Evolutionary conservation across 768 basidiomycete genomes (phyloP).

Genomic region (Suillus subaureus): DNA sequence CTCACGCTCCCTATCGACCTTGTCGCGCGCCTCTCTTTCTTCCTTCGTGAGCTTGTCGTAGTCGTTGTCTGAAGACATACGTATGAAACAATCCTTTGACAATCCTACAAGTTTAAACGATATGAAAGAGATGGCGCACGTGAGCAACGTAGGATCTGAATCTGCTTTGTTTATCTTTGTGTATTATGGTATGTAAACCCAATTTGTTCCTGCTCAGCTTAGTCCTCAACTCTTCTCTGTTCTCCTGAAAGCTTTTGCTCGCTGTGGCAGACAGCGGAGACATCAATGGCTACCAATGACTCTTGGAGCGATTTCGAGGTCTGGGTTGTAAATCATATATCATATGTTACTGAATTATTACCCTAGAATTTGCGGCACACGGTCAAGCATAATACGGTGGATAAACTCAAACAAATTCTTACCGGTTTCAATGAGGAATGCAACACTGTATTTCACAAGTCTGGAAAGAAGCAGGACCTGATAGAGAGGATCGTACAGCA

Average conservation of each 20-base stretch:
- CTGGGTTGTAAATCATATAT: conserved; percentile 24
- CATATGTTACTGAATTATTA: conserved; percentile 23
- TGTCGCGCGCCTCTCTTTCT: conserved; percentile 75
- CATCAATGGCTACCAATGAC: conserved; percentile 61
- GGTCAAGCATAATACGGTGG: conserved; percentile 80
- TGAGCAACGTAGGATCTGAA: conserved; percentile 17
- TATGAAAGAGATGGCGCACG: conserved; percentile 28
- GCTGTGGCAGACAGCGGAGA: conserved; percentile 7
- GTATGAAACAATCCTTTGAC: conserved; percentile 20
- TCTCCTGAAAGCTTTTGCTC: conserved; percentile 15
- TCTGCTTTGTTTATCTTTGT: conserved; percentile 35
- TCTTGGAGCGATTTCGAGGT: conserved; percentile 80
- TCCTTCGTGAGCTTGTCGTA: conserved; percentile 79
- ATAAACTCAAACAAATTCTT: conserved; percentile 82
- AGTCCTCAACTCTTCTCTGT: conserved; percentile 13
- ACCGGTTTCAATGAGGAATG: conserved; percentile 80
- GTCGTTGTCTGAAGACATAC: conserved; percentile 45
- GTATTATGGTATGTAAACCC: conserved; percentile 25
- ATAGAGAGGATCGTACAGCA: conserved; percentile 70
- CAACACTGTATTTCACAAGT: conserved; percentile 62
- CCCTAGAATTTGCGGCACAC: conserved; percentile 66
- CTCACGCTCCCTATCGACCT: conserved; percentile 68
- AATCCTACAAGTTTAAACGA: conserved; percentile 9
- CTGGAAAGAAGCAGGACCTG: conserved; percentile 87
- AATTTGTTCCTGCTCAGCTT: conserved; percentile 16